Percentiles rank a stretch among this genome's conserved stretches.
Conservation (phyloP, 225 moss, liverwort and hornwort species). For the Takakia lepidozioides region DNA sequence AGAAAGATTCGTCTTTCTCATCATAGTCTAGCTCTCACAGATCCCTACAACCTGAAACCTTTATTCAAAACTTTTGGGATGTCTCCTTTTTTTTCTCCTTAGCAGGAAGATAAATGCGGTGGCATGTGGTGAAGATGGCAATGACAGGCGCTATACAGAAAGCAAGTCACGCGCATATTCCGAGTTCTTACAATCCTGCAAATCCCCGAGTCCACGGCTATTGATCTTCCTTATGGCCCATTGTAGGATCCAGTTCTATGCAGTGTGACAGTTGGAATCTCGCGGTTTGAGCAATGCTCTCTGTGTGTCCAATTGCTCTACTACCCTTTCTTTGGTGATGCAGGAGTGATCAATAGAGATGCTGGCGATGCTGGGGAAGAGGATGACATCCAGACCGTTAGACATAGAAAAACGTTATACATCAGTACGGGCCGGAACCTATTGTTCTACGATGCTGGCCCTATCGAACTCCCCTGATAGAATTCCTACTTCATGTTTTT, state of each 20-base stretch:
- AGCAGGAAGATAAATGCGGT: too few species aligned
- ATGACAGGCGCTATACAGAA: too few species aligned
- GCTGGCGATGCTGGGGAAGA: constrained; percentile 64
- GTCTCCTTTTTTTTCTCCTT: too few species aligned
- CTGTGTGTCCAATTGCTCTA: constrained; percentile 83
- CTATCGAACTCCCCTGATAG: constrained; percentile 91
- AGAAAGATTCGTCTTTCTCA: too few species aligned
- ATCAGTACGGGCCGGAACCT: constrained; percentile 92
- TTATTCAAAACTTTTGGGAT: too few species aligned
- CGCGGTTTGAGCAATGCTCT: constrained; percentile 88
- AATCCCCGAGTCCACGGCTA: too few species aligned
- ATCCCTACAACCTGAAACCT: too few species aligned
- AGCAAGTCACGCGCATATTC: too few species aligned
- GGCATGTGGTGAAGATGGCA: too few species aligned
- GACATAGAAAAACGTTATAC: constrained; percentile 52
- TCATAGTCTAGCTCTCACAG: too few species aligned
- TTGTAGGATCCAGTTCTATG: constrained; percentile 70
- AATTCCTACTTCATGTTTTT: constrained; percentile 86
- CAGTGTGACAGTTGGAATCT: constrained; percentile 93
- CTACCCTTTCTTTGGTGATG: constrained; percentile 89
- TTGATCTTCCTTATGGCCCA: too few species aligned
- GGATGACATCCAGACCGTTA: constrained; percentile 52
- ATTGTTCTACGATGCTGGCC: constrained; percentile 87
- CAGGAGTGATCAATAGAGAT: constrained; percentile 48
- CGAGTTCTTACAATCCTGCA: too few species aligned